These are phyloP conservation scores for Sungouiozyma ichnusensis DNA, from an alignment of 805 yeast genomes.

Conservation along the genomic window DNA sequence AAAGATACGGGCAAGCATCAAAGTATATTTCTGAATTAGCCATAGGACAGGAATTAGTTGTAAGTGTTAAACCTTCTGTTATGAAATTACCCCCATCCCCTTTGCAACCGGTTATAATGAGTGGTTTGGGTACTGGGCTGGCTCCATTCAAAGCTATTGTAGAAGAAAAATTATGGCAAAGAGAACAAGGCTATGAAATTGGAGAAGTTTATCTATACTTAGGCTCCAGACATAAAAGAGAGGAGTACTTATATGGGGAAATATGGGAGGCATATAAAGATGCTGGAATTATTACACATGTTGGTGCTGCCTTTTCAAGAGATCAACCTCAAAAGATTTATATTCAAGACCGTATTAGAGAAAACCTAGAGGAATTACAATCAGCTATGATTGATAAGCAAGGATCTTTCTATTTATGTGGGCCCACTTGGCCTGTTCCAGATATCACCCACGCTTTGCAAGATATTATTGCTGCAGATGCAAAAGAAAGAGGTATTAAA, in stretches of 20 bases:
- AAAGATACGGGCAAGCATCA: constrained; percentile 89
- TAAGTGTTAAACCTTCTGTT: constrained; percentile 91
- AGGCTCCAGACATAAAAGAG: constrained; percentile 92
- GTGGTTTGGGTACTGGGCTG: constrained; percentile 94
- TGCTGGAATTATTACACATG: constrained; percentile 84
- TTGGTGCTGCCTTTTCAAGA: constrained; percentile 97
- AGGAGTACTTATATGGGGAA: constrained; percentile 93
- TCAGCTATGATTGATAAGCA: constrained; percentile 67
- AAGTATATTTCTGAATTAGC: constrained; percentile 72
- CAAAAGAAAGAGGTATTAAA: constrained; percentile 51
- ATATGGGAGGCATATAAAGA: constrained; percentile 93
- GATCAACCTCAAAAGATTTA: constrained; percentile 92
- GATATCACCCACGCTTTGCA: constrained; percentile 85
- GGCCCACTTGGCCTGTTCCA: constrained; percentile 99
- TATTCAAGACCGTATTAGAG: constrained; percentile 87
- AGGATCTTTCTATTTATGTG: constrained; percentile 93
- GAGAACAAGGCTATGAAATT: constrained; percentile 76
- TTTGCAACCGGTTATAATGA: constrained; percentile 87
- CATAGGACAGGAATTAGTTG: constrained; percentile 80
- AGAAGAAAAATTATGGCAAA: constrained; percentile 91
- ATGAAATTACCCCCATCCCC: constrained; percentile 90
- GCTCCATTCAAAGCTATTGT: constrained; percentile 97
- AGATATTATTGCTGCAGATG: constrained; percentile 67
- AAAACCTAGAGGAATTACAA: constrained; percentile 59
- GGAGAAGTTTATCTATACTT: constrained; percentile 81